phyloP scores from a whole-genome alignment of 306 rosid genomes.

The Chamaecrista fasciculata region DNA sequence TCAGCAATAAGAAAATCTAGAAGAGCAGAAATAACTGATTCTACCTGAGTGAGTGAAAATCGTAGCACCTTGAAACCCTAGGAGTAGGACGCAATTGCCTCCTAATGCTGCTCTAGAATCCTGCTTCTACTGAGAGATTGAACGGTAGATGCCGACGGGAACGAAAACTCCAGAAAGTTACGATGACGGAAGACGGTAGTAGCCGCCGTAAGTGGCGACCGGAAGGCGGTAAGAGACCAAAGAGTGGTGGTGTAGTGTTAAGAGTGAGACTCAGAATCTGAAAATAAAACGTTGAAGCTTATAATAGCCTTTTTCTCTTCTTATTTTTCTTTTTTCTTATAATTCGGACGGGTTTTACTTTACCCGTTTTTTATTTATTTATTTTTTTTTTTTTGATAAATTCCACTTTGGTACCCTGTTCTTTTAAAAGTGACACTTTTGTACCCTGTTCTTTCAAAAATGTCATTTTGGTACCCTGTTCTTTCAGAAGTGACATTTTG shows the following conservation, averaged over 20 bases:
- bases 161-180: background rate
- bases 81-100: background rate
- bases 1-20: background rate
- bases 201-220: background rate
- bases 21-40: background rate
- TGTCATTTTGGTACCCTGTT: too few relatives aligned
- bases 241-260: too few relatives aligned
- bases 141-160: background rate
- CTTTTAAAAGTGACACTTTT: too few relatives aligned
- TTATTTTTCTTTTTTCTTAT: background rate
- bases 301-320: background rate
- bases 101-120: background rate
- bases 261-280: background rate
- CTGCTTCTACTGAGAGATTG: background rate
- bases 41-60: background rate
- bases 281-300: background rate
- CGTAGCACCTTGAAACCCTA: conserved; percentile 4
- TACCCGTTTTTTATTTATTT: background rate
- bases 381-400: too few relatives aligned
- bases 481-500: too few relatives aligned
- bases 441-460: too few relatives aligned
- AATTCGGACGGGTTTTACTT: background rate
- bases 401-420: too few relatives aligned
- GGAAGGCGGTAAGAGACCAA: background rate
- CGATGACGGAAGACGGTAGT: background rate